phyloP scores from a whole-genome alignment of 1,284 basidiomycete genomes.

The Pseudozyma tsukubaensis region DNA sequence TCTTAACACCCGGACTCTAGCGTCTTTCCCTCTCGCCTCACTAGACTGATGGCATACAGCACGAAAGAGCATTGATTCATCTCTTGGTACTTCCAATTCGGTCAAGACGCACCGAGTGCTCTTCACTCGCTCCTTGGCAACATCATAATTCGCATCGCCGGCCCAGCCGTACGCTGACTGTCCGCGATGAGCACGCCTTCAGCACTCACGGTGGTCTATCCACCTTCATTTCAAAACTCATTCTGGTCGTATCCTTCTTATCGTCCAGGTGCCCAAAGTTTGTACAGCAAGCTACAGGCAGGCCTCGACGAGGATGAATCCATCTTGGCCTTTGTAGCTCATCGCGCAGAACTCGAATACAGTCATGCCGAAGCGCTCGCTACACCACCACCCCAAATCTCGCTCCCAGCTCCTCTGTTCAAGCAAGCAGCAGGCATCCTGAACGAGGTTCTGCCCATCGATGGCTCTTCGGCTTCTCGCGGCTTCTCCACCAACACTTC shows the following conservation, averaged over 20 bases:
- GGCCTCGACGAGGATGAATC: constrained; percentile 64
- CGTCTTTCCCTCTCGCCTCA: too few relatives aligned
- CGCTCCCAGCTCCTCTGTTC: constrained; percentile 53
- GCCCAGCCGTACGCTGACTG: not conserved
- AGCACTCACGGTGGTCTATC: constrained; percentile 57
- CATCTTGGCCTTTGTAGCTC: constrained; percentile 59
- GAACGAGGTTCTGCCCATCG: constrained; percentile 40
- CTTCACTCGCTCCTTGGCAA: not conserved
- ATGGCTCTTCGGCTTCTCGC: constrained; percentile 20
- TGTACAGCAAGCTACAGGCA: constrained; percentile 61
- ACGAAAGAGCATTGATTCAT: too few relatives aligned
- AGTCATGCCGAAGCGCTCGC: constrained; percentile 53
- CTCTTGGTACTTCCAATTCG: too few relatives aligned
- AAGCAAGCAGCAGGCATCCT: constrained; percentile 37
- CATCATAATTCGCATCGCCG: constrained; percentile 1
- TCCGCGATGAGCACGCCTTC: constrained; percentile 59
- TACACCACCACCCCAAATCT: constrained; percentile 35
- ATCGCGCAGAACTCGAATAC: constrained; percentile 61
- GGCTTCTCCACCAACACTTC: constrained; percentile 36
- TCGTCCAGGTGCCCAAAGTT: constrained; percentile 51
- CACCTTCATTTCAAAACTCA: constrained; percentile 58
- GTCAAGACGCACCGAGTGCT: too few relatives aligned
- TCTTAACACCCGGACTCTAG: too few relatives aligned
- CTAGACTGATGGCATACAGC: too few relatives aligned
- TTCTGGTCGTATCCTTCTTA: constrained; percentile 67